Conservation (phyloP, 768 basidiomycete genomes). For the Trametes punicea region DNA sequence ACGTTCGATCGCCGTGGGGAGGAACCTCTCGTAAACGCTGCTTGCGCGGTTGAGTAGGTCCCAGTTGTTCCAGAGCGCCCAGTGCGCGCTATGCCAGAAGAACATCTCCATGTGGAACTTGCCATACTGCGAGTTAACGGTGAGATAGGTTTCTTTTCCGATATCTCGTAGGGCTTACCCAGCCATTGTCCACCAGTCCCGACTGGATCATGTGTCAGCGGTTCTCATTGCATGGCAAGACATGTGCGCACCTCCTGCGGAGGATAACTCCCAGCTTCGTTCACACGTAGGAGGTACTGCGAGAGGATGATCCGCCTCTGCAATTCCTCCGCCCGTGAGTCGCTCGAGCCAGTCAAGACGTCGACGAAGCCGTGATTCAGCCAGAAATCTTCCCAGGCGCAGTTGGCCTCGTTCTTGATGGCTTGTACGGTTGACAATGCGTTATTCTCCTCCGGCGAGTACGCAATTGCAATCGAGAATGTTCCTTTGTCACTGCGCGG, state of each 20-base stretch:
- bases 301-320: constrained; percentile 56
- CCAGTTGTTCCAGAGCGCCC: constrained; percentile 62
- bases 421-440: constrained; percentile 25
- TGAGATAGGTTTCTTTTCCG: background rate
- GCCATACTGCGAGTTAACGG: constrained; percentile 29
- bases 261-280: constrained; percentile 53
- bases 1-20: constrained; percentile 42
- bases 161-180: constrained; percentile 36
- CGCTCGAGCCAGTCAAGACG: constrained; percentile 45
- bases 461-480: constrained; percentile 40
- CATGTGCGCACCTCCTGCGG: constrained; percentile 48
- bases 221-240: background rate
- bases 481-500: constrained; percentile 27
- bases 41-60: constrained; percentile 47
- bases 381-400: constrained; percentile 50
- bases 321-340: constrained; percentile 49
- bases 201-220: constrained; percentile 34
- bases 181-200: constrained; percentile 53
- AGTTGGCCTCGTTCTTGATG: constrained; percentile 35
- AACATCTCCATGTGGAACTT: constrained; percentile 64
- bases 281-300: constrained; percentile 54
- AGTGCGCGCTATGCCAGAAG: constrained; percentile 58
- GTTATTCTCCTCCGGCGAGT: constrained; percentile 22
- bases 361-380: constrained; percentile 49
- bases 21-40: constrained; percentile 45